Percentiles rank a stretch among this genome's conserved stretches.
phyloP scores from a whole-genome alignment of 1,284 basidiomycete genomes.

The Lignosus rhinocerotis region DNA sequence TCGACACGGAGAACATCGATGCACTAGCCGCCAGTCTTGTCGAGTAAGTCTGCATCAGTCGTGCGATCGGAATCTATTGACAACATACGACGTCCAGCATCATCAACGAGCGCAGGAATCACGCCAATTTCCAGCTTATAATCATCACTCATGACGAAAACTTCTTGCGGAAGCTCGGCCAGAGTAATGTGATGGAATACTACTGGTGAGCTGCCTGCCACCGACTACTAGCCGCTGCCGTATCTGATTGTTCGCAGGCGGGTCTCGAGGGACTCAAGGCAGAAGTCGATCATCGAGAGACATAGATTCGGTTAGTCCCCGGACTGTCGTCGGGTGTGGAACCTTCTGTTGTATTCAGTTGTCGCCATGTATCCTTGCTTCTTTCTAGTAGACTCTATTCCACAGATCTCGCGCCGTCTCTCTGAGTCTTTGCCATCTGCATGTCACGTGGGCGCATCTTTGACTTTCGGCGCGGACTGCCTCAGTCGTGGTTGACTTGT shows the following conservation, averaged over 20 bases:
- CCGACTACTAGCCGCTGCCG: conserved; percentile 1
- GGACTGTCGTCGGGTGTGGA: conserved; percentile 19
- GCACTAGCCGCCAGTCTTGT: conserved; percentile 90
- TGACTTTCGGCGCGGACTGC: neutral
- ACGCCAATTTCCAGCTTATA: conserved; percentile 95
- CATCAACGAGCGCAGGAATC: conserved; percentile 86
- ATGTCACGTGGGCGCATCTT: neutral
- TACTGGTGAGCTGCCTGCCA: conserved; percentile 67
- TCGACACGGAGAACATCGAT: conserved; percentile 96
- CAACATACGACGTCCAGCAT: conserved; percentile 53
- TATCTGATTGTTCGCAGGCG: conserved; percentile 41
- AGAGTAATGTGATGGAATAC: conserved; percentile 86
- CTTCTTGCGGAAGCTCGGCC: conserved; percentile 81
- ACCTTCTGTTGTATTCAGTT: conserved; percentile 5
- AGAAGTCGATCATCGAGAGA: conserved; percentile 74
- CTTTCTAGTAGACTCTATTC: neutral
- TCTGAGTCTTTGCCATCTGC: neutral
- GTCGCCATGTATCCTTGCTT: conserved; percentile 11
- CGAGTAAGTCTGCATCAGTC: conserved; percentile 63
- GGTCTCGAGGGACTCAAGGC: conserved; percentile 57
- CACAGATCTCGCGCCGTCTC: neutral
- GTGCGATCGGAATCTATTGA: conserved; percentile 4
- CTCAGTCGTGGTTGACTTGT: neutral
- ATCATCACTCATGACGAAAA: conserved; percentile 97
- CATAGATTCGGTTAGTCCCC: conserved; percentile 56